A percentile compares a stretch with the other conserved stretches of the same genome.
Conservation (phyloP, 495 filamentous ascomycete genomes). For the Aspergillus nidulans region DNA sequence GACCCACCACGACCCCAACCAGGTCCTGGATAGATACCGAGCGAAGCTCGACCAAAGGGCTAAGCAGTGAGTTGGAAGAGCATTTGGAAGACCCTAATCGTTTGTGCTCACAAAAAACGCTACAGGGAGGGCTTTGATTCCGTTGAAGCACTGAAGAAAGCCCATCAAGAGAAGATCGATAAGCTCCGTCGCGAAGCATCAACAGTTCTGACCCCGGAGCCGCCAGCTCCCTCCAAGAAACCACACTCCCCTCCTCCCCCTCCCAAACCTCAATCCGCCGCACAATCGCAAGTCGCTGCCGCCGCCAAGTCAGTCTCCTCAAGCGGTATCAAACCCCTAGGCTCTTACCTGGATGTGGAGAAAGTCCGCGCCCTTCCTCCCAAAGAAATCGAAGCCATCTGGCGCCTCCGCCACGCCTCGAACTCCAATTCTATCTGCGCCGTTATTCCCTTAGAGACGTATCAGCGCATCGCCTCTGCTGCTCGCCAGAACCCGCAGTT, state of each 20-base stretch:
- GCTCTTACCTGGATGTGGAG: conserved; percentile 74
- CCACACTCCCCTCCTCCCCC: conserved; percentile 27
- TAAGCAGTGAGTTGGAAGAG: conserved; percentile 50
- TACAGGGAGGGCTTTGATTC: conserved; percentile 66
- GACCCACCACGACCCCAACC: conserved; percentile 56
- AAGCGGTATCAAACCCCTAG: conserved; percentile 72
- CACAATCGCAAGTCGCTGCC: conserved; percentile 29
- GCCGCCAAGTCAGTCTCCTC: conserved; percentile 17
- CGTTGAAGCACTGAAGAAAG: conserved; percentile 71
- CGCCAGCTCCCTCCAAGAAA: conserved; percentile 25
- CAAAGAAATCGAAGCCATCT: conserved; percentile 82
- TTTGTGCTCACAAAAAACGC: background rate
- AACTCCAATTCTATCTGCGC: conserved; percentile 73
- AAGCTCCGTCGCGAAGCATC: conserved; percentile 56
- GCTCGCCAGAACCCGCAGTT: conserved; percentile 79
- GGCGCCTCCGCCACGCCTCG: conserved; percentile 80
- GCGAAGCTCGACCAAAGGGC: conserved; percentile 83
- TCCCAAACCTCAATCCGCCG: conserved; percentile 27
- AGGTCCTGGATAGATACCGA: conserved; percentile 77
- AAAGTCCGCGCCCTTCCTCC: conserved; percentile 68
- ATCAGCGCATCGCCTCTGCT: conserved; percentile 57
- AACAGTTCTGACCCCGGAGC: conserved; percentile 52
- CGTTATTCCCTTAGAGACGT: conserved; percentile 67
- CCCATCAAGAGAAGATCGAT: conserved; percentile 77
- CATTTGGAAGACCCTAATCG: background rate